phyloP scores from a whole-genome alignment of 257 asterid species.

The Craterostigma plantagineum region DNA sequence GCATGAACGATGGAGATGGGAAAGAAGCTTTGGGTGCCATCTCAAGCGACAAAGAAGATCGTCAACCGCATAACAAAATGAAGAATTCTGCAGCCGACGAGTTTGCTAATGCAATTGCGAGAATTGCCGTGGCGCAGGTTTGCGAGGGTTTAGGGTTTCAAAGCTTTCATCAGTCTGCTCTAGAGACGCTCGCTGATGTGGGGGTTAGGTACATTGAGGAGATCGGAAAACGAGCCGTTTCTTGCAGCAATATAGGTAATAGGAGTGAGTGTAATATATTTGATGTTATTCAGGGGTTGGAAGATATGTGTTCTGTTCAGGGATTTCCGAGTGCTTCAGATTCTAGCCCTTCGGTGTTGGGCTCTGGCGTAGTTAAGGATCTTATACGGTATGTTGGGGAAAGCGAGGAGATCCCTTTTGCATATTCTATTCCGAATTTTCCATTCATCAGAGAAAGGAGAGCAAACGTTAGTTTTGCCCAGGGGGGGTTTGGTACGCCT shows the following conservation, averaged over 20 bases:
- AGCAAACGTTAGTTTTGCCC: conserved; percentile 24
- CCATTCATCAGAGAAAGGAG: conserved; percentile 37
- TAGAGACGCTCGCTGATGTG: conserved; percentile 51
- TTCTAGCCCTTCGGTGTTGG: conserved; percentile 26
- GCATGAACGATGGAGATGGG: conserved; percentile 73
- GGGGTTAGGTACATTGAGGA: conserved; percentile 49
- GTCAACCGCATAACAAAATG: conserved; percentile 18
- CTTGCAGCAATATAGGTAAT: conserved; percentile 36
- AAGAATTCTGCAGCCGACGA: conserved; percentile 29
- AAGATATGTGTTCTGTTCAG: conserved; percentile 37
- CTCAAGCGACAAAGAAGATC: conserved; percentile 18
- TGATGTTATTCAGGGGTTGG: conserved; percentile 62
- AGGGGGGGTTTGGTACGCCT: conserved; percentile 27
- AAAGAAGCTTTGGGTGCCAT: conserved; percentile 23
- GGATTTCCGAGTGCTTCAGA: conserved; percentile 34
- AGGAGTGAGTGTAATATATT: conserved; percentile 49
- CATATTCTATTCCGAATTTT: conserved; percentile 36
- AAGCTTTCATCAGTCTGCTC: conserved; percentile 50
- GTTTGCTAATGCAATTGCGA: conserved; percentile 29
- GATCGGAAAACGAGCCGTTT: conserved; percentile 32
- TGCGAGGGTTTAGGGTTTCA: conserved; percentile 61
- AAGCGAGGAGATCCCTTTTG: conserved; percentile 57
- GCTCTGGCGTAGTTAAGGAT: conserved; percentile 48
- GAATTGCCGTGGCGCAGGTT: conserved; percentile 32
- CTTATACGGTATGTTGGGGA: conserved; percentile 23